Evolutionary conservation across 192 early-diverging fungal species (phyloP).

Genomic region (Allomyces javanicus): DNA sequence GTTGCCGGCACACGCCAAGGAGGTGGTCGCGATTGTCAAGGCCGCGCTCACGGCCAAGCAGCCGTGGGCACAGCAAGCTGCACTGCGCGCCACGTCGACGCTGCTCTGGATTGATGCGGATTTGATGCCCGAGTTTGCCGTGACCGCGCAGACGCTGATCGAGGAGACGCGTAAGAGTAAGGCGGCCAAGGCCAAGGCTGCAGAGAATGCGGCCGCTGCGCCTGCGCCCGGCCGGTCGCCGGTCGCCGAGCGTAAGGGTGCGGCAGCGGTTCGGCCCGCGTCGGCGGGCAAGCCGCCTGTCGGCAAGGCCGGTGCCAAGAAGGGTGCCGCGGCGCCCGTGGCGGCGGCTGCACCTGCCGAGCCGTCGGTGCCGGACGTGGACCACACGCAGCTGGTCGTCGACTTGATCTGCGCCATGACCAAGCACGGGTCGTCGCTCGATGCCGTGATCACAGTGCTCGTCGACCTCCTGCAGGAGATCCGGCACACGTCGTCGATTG

Average conservation of each 20-base stretch:
- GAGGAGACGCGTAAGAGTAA: not conserved
- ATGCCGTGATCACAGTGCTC: not conserved
- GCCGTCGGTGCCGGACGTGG: not conserved
- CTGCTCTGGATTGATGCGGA: not conserved
- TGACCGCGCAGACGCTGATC: too few relatives aligned
- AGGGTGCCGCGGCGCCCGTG: not conserved
- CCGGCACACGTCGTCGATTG: not conserved
- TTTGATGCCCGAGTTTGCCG: too few relatives aligned
- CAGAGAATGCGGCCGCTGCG: not conserved
- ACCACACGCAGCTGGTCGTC: not conserved
- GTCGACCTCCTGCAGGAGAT: not conserved
- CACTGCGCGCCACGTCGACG: not conserved
- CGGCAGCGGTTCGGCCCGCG: not conserved
- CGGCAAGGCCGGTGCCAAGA: not conserved
- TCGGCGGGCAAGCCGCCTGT: not conserved
- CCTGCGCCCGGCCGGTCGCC: not conserved
- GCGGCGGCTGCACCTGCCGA: not conserved
- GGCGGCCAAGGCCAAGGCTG: not conserved
- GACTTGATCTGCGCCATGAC: not conserved
- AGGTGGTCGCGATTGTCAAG: too few relatives aligned
- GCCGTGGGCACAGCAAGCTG: not conserved
- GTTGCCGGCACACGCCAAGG: not conserved
- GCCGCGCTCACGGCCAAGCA: too few relatives aligned
- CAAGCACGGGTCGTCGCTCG: not conserved
- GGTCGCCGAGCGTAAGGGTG: not conserved